These are phyloP conservation scores for Corymbia maculata DNA, from an alignment of 345 rosid species.

Conservation along the genomic window DNA sequence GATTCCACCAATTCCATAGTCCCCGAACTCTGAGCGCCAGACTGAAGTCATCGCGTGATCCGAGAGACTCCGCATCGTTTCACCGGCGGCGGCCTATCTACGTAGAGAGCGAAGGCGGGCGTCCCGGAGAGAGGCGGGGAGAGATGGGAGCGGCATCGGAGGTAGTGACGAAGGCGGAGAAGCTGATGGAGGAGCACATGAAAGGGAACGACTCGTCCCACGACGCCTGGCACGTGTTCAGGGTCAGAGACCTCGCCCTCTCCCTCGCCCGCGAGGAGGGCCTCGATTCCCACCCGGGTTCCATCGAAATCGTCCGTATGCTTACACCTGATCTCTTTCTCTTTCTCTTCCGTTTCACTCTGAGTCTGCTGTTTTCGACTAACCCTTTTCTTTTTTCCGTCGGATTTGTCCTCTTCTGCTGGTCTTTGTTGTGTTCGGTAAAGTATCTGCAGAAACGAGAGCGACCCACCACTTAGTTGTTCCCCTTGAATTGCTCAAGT, in stretches of 20 bases:
- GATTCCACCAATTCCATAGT: background rate
- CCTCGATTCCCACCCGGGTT: slow-evolving; percentile 56
- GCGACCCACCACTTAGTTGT: background rate
- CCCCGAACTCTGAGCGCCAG: background rate
- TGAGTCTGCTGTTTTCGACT: background rate
- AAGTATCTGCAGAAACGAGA: background rate
- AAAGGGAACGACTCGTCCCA: slow-evolving; percentile 77
- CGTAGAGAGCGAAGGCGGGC: background rate
- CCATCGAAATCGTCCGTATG: slow-evolving; percentile 59
- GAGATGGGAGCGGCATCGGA: background rate
- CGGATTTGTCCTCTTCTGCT: background rate
- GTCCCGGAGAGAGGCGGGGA: background rate
- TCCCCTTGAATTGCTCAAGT: background rate
- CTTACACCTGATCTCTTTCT: background rate
- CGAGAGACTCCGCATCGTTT: background rate
- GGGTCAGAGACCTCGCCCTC: slow-evolving; percentile 79
- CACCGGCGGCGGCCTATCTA: background rate
- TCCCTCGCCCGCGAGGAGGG: slow-evolving; percentile 78
- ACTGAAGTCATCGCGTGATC: background rate
- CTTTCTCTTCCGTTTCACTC: background rate
- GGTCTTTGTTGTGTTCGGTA: background rate
- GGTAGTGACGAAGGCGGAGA: slow-evolving; percentile 41
- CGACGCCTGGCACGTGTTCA: slow-evolving; percentile 66
- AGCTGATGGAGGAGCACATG: slow-evolving; percentile 62
- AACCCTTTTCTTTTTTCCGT: background rate